These are phyloP conservation scores for Naganishia kalamii DNA, from an alignment of 768 basidiomycete species.

Conservation along the genomic window DNA sequence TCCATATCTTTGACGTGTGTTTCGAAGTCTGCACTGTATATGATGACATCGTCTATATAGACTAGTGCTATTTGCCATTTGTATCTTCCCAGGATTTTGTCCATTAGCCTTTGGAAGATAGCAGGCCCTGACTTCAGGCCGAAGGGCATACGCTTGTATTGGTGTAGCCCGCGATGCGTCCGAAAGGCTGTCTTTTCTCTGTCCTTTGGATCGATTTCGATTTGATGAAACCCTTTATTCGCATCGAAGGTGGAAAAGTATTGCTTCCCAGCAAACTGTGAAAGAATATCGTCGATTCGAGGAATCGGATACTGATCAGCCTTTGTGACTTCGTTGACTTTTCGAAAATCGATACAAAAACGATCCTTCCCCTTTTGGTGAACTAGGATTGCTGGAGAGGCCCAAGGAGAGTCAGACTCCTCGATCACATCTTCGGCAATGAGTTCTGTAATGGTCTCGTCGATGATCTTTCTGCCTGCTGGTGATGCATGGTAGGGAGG, in stretches of 20 bases:
- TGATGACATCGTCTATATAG: no score
- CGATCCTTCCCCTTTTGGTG: conserved; percentile 22
- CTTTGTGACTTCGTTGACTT: conserved; percentile 17
- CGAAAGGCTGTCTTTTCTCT: conserved; percentile 18
- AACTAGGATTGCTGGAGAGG: conserved; percentile 18
- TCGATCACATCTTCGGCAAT: conserved; percentile 21
- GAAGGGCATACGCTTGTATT: no score
- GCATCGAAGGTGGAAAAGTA: conserved; percentile 21
- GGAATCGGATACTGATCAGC: conserved; percentile 23
- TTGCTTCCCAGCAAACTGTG: conserved; percentile 6
- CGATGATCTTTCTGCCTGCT: conserved; percentile 8
- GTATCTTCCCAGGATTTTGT: no score
- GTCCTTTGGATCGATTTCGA: conserved; percentile 6
- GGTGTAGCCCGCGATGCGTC: neutral
- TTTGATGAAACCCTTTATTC: conserved; percentile 14
- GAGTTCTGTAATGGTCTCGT: conserved; percentile 7
- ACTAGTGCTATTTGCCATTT: no score
- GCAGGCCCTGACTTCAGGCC: no score
- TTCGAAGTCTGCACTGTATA: no score
- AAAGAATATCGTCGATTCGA: conserved; percentile 17
- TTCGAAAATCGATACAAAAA: conserved; percentile 21
- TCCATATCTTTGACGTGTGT: no score
- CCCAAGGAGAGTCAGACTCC: conserved; percentile 23
- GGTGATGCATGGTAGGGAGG: conserved; percentile 13
- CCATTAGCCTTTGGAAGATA: no score